Evolutionary conservation across 2,329 filamentous ascomycete genomes (phyloP).

Genomic region (Phialophora expanda): DNA sequence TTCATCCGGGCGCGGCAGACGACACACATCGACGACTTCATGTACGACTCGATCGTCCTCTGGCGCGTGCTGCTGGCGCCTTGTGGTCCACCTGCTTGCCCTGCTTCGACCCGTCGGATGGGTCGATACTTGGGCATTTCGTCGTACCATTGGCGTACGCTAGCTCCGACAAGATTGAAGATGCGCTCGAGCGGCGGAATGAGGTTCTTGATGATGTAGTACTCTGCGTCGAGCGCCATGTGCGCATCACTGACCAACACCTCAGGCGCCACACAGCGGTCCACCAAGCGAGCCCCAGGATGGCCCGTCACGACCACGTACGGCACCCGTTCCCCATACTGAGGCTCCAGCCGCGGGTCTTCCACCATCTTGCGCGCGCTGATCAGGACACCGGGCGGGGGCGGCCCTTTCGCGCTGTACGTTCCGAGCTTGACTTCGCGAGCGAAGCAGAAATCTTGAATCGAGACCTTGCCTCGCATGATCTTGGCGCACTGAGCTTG

Average conservation of each 20-base stretch:
- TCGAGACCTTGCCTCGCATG: slow-evolving; percentile 82
- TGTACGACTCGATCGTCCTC: slow-evolving; percentile 91
- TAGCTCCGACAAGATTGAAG: slow-evolving; percentile 93
- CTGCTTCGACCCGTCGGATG: slow-evolving; percentile 65
- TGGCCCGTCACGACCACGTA: slow-evolving; percentile 92
- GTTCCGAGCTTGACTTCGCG: slow-evolving; percentile 88
- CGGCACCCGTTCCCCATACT: slow-evolving; percentile 92
- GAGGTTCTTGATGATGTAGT: slow-evolving; percentile 95
- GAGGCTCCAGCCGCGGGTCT: slow-evolving; percentile 84
- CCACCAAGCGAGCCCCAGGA: slow-evolving; percentile 81
- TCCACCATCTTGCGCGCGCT: slow-evolving; percentile 83
- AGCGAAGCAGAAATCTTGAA: slow-evolving; percentile 96
- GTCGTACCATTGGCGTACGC: slow-evolving; percentile 88
- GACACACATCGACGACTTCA: slow-evolving; percentile 78
- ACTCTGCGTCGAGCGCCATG: slow-evolving; percentile 85
- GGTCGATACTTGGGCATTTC: slow-evolving; percentile 93
- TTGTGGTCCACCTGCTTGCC: slow-evolving; percentile 45
- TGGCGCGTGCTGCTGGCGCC: slow-evolving; percentile 52
- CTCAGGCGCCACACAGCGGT: slow-evolving; percentile 89
- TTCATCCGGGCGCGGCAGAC: slow-evolving; percentile 70
- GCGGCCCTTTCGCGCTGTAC: slow-evolving; percentile 79
- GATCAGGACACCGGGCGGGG: slow-evolving; percentile 86
- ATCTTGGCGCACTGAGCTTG: slow-evolving; percentile 90
- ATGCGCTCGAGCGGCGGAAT: slow-evolving; percentile 95
- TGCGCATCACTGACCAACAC: slow-evolving; percentile 76